These are phyloP conservation scores for Cryptococcus sp. DNA, from an alignment of 1,284 basidiomycete genomes.

Conservation along the genomic window DNA sequence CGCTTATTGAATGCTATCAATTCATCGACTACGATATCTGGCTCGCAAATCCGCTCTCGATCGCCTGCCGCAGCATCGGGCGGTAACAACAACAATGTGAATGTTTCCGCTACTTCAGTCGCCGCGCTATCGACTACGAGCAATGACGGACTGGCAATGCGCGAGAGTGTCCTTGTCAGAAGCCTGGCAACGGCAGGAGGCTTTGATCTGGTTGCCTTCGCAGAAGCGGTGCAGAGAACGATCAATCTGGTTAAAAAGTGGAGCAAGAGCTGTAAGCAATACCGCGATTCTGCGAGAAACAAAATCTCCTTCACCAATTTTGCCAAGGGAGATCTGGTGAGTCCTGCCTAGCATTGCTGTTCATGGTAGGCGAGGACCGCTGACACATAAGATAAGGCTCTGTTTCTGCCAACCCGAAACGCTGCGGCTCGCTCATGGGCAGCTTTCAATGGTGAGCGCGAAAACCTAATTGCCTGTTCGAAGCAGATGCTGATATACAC, in stretches of 20 bases:
- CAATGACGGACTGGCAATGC: slow-evolving; percentile 24
- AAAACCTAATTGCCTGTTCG: not conserved
- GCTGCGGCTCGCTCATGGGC: slow-evolving; percentile 91
- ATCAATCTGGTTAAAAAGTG: slow-evolving; percentile 88
- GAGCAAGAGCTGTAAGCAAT: slow-evolving; percentile 93
- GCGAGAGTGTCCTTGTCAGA: slow-evolving; percentile 37
- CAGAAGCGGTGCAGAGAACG: slow-evolving; percentile 75
- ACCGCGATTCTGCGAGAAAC: slow-evolving; percentile 84
- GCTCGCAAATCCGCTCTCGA: slow-evolving; percentile 16
- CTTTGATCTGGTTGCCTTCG: slow-evolving; percentile 79
- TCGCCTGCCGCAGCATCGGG: slow-evolving; percentile 6
- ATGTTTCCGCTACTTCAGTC: slow-evolving; percentile 1
- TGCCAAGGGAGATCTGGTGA: slow-evolving; percentile 79
- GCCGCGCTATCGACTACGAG: slow-evolving; percentile 2
- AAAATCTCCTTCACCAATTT: slow-evolving; percentile 95
- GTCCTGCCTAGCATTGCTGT: slow-evolving; percentile 2
- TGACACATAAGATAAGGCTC: slow-evolving; percentile 49
- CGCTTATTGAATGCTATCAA: slow-evolving; percentile 44
- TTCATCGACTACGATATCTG: slow-evolving; percentile 47
- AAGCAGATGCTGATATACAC: slow-evolving; percentile 2
- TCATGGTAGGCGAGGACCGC: not conserved
- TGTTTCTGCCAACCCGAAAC: slow-evolving; percentile 94
- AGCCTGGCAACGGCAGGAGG: slow-evolving; percentile 53
- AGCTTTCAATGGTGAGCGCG: slow-evolving; percentile 73
- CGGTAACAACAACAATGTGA: not conserved